Percentiles rank a stretch among this genome's conserved stretches.
Evolutionary conservation across 2,329 filamentous ascomycete genomes (phyloP).

Genomic region (Sordariomycetes sp.): DNA sequence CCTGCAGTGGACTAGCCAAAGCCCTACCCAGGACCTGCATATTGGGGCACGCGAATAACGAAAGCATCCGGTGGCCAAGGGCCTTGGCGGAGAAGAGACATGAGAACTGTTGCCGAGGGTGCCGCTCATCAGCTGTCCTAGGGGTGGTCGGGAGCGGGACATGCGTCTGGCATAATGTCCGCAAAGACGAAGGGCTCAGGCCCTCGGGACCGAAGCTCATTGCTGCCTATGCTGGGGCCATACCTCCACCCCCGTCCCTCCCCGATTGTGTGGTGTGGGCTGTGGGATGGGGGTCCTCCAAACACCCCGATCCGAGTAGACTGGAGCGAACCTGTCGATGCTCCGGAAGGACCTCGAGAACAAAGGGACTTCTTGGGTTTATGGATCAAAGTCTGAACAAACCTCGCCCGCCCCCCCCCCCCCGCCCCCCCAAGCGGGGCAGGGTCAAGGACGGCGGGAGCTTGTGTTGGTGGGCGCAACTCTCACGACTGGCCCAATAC

Average conservation of each 20-base stretch:
- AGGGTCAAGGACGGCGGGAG: not conserved
- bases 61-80: not conserved
- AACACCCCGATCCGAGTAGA: not conserved
- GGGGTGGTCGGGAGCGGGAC: not conserved
- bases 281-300: not conserved
- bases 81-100: not conserved
- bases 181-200: not conserved
- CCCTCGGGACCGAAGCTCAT: not conserved
- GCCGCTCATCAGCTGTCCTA: not conserved
- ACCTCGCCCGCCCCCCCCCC: not conserved
- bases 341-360: not conserved
- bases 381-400: not conserved
- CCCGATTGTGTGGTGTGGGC: not conserved
- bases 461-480: not conserved
- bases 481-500: no score
- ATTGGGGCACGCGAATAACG: not conserved
- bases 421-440: not conserved
- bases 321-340: not conserved
- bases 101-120: not conserved
- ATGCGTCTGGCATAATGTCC: not conserved
- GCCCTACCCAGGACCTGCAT: not conserved
- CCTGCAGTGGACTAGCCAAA: not conserved
- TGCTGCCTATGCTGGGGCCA: not conserved
- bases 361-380: not conserved
- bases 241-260: not conserved